Conservation (phyloP, 116 monocot genomes). For the Papilionanthe hybrid region DNA sequence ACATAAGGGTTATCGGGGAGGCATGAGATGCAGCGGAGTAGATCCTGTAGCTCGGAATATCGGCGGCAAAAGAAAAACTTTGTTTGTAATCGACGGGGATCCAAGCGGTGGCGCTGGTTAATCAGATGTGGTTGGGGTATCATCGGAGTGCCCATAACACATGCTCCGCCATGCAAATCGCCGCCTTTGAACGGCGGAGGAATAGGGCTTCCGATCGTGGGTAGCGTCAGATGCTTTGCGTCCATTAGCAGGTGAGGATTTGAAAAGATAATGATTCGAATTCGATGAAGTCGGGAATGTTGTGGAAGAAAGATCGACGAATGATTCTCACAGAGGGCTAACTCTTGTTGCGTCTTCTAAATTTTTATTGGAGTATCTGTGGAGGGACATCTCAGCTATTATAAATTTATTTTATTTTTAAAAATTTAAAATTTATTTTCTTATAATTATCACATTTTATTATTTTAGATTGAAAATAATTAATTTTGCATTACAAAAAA, state of each 20-base stretch:
- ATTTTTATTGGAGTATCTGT: no score
- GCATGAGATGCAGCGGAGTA: not conserved
- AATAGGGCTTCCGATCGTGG: not conserved
- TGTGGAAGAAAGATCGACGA: no score
- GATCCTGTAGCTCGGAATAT: not conserved
- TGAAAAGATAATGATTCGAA: not conserved
- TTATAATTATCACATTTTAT: no score
- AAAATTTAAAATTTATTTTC: no score
- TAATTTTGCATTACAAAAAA: no score
- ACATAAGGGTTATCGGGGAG: conserved; percentile 46
- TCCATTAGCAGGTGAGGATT: not conserved
- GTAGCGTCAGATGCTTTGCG: not conserved
- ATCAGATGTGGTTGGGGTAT: not conserved
- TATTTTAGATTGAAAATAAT: no score
- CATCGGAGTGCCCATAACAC: conserved; percentile 8
- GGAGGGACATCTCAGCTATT: no score
- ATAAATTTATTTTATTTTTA: no score
- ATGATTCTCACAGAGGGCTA: no score
- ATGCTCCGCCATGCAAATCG: not conserved
- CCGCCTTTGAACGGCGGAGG: not conserved
- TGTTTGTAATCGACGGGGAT: not conserved
- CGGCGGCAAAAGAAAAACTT: not conserved
- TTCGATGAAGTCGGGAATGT: not conserved
- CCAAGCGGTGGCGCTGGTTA: not conserved
- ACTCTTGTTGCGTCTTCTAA: no score